These are phyloP conservation scores for Termitomyces sp. DNA, from an alignment of 768 basidiomycete species.

Conservation along the genomic window DNA sequence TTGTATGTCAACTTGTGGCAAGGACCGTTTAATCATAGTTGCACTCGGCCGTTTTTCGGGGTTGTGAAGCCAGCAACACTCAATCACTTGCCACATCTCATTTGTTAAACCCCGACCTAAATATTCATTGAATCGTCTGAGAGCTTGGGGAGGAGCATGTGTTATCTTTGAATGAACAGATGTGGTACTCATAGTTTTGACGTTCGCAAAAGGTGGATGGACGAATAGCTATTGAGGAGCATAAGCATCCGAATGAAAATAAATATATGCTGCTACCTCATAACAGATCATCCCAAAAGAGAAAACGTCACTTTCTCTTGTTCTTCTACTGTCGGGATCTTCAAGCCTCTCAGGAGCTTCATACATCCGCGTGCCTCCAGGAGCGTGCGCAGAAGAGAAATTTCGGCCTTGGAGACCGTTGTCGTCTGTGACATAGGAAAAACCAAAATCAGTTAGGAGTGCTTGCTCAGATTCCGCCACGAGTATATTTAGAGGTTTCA, in stretches of 20 bases:
- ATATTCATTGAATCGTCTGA: neutral
- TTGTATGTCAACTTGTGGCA: neutral
- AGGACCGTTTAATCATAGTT: neutral
- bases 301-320: neutral
- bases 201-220: neutral
- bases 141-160: neutral
- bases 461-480: slow-evolving; percentile 33
- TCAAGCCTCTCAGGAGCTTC: neutral
- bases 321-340: neutral
- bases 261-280: neutral
- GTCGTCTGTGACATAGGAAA: slow-evolving; percentile 22
- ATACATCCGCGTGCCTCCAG: neutral
- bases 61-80: neutral
- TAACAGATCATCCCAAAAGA: neutral
- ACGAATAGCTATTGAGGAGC: neutral
- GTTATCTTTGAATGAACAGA: neutral
- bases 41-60: neutral
- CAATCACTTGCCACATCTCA: neutral
- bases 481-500: slow-evolving; percentile 44
- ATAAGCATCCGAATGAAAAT: neutral
- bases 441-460: slow-evolving; percentile 47
- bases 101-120: neutral
- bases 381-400: slow-evolving; percentile 1
- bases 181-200: neutral
- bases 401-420: neutral